phyloP scores from a whole-genome alignment of 208 protist species.

The Paratrypanosoma confusum region DNA sequence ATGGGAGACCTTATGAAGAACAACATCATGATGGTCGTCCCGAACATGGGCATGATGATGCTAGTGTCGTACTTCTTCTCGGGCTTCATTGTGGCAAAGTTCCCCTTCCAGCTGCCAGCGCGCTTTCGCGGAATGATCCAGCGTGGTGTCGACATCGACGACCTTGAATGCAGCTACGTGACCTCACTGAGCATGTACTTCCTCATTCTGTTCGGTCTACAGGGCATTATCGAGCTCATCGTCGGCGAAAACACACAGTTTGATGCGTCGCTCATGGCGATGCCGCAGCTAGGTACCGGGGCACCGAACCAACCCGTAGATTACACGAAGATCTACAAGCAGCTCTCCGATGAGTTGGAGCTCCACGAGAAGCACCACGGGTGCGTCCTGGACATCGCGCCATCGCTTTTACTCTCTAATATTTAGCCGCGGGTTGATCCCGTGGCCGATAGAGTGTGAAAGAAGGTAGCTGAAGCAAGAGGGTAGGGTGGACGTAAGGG shows the following conservation, averaged over 20 bases:
- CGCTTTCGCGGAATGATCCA: constrained; percentile 93
- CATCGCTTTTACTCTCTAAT: too few species aligned
- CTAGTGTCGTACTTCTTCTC: constrained; percentile 95
- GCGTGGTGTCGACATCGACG: constrained; percentile 88
- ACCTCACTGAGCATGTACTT: constrained; percentile 95
- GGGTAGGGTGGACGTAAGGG: too few species aligned
- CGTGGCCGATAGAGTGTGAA: too few species aligned
- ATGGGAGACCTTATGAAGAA: constrained; percentile 94
- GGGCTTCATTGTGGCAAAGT: constrained; percentile 94
- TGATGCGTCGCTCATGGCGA: constrained; percentile 22
- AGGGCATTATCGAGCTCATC: constrained; percentile 88
- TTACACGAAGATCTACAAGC: constrained; percentile 73
- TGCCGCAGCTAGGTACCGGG: constrained; percentile 43
- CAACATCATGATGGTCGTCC: constrained; percentile 89
- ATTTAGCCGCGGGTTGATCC: too few species aligned
- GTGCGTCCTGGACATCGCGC: constrained; percentile 56
- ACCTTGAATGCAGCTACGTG: constrained; percentile 92
- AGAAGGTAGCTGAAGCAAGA: too few species aligned
- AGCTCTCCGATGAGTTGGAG: constrained; percentile 57
- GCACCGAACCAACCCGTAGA: constrained; percentile 49
- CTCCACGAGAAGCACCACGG: constrained; percentile 58
- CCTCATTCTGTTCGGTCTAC: constrained; percentile 90
- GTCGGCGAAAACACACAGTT: constrained; percentile 66
- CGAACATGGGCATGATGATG: constrained; percentile 93
- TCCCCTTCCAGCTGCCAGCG: constrained; percentile 92